phyloP scores from a whole-genome alignment of 2,329 filamentous ascomycete species.

The Colletotrichum falcatum region DNA sequence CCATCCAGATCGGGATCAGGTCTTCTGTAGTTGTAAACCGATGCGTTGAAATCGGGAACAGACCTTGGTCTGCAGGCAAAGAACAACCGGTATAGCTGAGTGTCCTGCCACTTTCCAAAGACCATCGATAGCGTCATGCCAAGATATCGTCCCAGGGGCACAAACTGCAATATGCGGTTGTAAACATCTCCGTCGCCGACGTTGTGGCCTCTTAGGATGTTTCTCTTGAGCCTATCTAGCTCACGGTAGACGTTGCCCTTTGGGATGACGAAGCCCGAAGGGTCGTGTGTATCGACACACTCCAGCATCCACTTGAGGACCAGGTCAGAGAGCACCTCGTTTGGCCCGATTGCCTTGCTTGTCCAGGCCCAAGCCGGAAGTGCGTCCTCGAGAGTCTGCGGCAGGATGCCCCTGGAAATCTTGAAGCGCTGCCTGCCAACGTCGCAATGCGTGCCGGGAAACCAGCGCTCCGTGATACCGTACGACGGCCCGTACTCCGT shows the following conservation, averaged over 20 bases:
- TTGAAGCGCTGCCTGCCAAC: slow-evolving; percentile 43
- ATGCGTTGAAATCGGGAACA: slow-evolving; percentile 14
- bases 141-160: slow-evolving; percentile 17
- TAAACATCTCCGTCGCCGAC: slow-evolving; percentile 31
- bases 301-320: slow-evolving; percentile 44
- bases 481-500: slow-evolving; percentile 35
- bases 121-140: slow-evolving; percentile 4
- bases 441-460: slow-evolving; percentile 45
- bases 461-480: slow-evolving; percentile 43
- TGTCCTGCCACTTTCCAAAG: slow-evolving; percentile 23
- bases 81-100: slow-evolving; percentile 26
- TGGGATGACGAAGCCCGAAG: slow-evolving; percentile 34
- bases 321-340: slow-evolving; percentile 43
- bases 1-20: slow-evolving; percentile 29
- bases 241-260: slow-evolving; percentile 14
- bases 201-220: background rate
- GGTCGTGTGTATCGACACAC: slow-evolving; percentile 32
- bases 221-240: slow-evolving; percentile 16
- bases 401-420: slow-evolving; percentile 35
- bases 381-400: slow-evolving; percentile 43
- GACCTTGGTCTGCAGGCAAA: slow-evolving; percentile 21
- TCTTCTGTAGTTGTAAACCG: slow-evolving; percentile 29
- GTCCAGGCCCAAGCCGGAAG: slow-evolving; percentile 46
- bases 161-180: slow-evolving; percentile 11
- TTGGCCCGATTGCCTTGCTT: slow-evolving; percentile 42